Percentiles rank a stretch among this genome's conserved stretches.
Conservation (phyloP, 495 filamentous ascomycete genomes). For the Thermochaetoides thermophila region DNA sequence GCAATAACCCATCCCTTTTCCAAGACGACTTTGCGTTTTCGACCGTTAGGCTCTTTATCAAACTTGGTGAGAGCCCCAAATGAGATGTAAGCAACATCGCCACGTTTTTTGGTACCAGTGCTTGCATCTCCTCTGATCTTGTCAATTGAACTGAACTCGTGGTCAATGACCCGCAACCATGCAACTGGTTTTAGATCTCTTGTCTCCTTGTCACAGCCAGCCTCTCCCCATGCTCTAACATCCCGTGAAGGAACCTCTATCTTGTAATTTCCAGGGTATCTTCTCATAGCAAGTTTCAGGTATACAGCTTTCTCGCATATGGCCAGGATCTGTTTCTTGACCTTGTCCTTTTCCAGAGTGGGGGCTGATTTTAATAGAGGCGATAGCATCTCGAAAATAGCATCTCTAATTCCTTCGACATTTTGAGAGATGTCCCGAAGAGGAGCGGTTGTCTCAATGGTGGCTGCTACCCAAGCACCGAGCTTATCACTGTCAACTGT, state of each 20-base stretch:
- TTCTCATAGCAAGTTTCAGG: slow-evolving; percentile 6
- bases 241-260: slow-evolving; percentile 4
- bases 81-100: slow-evolving; percentile 2
- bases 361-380: slow-evolving; percentile 1
- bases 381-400: slow-evolving; percentile 1
- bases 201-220: not conserved
- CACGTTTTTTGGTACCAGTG: no score
- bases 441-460: not conserved
- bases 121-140: no score
- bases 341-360: not conserved
- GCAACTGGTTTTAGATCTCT: not conserved
- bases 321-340: not conserved
- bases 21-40: slow-evolving; percentile 1
- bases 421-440: not conserved
- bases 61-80: slow-evolving; percentile 8
- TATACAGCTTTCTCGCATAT: slow-evolving; percentile 7
- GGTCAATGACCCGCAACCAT: slow-evolving; percentile 1
- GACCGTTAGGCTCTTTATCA: not conserved
- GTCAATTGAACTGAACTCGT: no score
- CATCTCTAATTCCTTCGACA: not conserved
- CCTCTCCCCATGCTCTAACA: slow-evolving; percentile 4
- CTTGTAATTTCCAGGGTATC: not conserved
- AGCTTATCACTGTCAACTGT: not conserved
- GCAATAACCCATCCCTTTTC: slow-evolving; percentile 2
- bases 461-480: slow-evolving; percentile 1